These are phyloP conservation scores for Dysphania ambrosioides DNA, from an alignment of 148 eudicot species.

Conservation along the genomic window DNA sequence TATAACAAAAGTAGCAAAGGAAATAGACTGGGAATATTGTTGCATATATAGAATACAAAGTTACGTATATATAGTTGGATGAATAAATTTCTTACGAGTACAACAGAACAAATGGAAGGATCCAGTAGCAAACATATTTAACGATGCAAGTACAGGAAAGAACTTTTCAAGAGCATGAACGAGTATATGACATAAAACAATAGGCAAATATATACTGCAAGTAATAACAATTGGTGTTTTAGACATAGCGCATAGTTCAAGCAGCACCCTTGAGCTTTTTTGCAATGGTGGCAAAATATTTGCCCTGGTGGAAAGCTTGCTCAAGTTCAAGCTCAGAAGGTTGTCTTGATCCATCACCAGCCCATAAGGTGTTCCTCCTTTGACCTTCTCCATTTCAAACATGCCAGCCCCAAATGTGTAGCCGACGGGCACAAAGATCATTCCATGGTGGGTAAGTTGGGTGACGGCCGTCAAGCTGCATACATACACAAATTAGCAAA, in stretches of 20 bases:
- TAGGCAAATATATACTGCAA: background rate
- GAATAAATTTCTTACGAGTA: conserved; percentile 2
- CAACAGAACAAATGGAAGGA: conserved; percentile 1
- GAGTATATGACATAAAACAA: conserved; percentile 4
- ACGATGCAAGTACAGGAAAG: background rate
- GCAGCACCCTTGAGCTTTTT: conserved; percentile 65
- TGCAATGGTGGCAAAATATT: conserved; percentile 55
- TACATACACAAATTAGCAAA: background rate
- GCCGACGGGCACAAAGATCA: conserved; percentile 77
- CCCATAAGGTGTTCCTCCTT: conserved; percentile 75
- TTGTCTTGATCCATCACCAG: conserved; percentile 74
- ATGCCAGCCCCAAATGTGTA: conserved; percentile 83
- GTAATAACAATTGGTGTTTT: background rate
- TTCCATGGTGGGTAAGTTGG: conserved; percentile 71
- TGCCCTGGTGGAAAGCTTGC: conserved; percentile 78
- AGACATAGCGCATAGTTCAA: conserved; percentile 12
- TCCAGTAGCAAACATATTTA: background rate
- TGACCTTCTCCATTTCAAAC: conserved; percentile 72
- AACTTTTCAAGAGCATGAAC: background rate
- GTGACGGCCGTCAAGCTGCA: conserved; percentile 76
- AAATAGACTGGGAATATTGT: too few species aligned
- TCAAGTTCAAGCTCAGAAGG: conserved; percentile 63
- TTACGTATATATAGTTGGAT: background rate
- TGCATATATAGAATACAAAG: too few species aligned
- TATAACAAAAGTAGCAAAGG: too few species aligned